Conservation (phyloP, 1,284 basidiomycete genomes). For the Boletellus dicymbophilus region DNA sequence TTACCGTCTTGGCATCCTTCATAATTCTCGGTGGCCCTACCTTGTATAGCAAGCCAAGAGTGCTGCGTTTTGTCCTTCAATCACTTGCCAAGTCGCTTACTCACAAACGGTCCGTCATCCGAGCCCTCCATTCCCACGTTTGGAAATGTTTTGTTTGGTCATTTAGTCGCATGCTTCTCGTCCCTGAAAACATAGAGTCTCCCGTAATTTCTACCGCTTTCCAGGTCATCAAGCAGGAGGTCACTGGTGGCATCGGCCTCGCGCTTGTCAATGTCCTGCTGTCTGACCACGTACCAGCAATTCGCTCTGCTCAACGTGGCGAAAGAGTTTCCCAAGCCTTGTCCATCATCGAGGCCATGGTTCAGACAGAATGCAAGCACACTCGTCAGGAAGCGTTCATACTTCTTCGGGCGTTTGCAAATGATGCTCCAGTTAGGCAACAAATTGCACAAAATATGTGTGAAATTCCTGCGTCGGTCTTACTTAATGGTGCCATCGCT, state of each 20-base stretch:
- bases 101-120: slow-evolving; percentile 35
- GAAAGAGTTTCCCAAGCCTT: slow-evolving; percentile 37
- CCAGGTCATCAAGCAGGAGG: slow-evolving; percentile 45
- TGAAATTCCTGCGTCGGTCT: slow-evolving; percentile 20
- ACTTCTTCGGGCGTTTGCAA: slow-evolving; percentile 42
- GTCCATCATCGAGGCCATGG: slow-evolving; percentile 39
- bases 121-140: slow-evolving; percentile 42
- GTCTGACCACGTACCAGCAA: slow-evolving; percentile 5
- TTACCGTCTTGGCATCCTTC: slow-evolving; percentile 45
- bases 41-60: slow-evolving; percentile 42
- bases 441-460: slow-evolving; percentile 19
- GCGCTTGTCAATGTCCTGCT: slow-evolving; percentile 43
- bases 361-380: slow-evolving; percentile 28
- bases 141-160: slow-evolving; percentile 62
- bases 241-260: slow-evolving; percentile 41
- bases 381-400: slow-evolving; percentile 38
- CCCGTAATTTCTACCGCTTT: slow-evolving; percentile 37
- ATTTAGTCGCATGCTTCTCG: slow-evolving; percentile 32
- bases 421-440: slow-evolving; percentile 12
- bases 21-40: slow-evolving; percentile 47
- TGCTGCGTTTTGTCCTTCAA: slow-evolving; percentile 43
- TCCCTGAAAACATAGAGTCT: slow-evolving; percentile 11
- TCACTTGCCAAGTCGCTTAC: slow-evolving; percentile 34
- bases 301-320: slow-evolving; percentile 4
- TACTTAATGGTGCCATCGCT: slow-evolving; percentile 35